A percentile compares a stretch with the other conserved stretches of the same genome.
phyloP scores from a whole-genome alignment of 2,329 filamentous ascomycete species.

The Helotiales sp. region DNA sequence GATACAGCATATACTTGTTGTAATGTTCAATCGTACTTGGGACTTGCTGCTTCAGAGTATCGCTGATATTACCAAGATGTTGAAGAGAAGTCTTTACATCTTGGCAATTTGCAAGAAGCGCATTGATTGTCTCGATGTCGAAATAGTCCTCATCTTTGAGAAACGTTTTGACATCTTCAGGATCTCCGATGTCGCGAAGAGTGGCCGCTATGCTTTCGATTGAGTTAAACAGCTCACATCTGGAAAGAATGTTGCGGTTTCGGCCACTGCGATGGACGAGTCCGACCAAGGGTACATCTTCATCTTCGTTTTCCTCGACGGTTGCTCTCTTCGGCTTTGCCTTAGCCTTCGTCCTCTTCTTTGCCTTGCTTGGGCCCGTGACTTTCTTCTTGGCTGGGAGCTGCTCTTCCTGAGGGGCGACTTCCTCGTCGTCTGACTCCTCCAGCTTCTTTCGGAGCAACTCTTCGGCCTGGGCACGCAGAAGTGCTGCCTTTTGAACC shows the following conservation, averaged over 20 bases:
- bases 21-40: constrained; percentile 5
- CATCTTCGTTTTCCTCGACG: neutral
- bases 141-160: neutral
- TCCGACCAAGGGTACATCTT: too few species aligned
- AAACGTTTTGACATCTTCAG: neutral
- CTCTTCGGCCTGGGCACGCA: neutral
- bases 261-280: neutral
- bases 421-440: neutral
- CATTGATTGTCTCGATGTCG: neutral
- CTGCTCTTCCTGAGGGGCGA: neutral
- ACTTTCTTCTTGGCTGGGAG: neutral
- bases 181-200: neutral
- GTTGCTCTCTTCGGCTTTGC: neutral
- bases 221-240: neutral
- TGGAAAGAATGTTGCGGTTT: neutral
- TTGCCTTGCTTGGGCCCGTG: neutral
- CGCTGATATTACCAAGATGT: neutral
- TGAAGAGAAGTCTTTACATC: neutral
- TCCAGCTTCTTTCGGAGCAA: neutral
- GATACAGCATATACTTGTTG: constrained; percentile 4
- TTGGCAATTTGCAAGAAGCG: neutral
- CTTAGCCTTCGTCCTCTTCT: neutral
- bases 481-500: neutral
- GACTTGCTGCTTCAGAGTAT: neutral
- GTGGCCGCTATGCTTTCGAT: neutral